Evolutionary conservation across 1,284 basidiomycete genomes (phyloP), one percentile per base, ranked within the genome.

Genomic region (Bjerkandera adusta): DNA sequence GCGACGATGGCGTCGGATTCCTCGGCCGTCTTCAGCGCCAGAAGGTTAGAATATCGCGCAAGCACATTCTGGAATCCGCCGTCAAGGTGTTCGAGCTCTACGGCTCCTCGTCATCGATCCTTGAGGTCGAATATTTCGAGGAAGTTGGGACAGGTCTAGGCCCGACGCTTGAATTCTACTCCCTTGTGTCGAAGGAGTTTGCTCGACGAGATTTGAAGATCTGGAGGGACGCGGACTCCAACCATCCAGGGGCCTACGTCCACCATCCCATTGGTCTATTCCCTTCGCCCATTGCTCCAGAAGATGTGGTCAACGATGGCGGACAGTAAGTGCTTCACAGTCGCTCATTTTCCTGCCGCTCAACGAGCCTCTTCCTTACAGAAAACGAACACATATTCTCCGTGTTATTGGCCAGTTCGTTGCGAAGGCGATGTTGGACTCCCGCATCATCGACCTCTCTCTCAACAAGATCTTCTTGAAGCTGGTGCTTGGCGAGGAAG

Each of bases 101-200:
- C 61, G 96, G 94, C 5, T 90, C 89, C 1, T 93, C 89, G 10
- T 90, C 89, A 5, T 93, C 92, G 1, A 85, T 98, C 36, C 78
- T 99, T 16, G 96, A 99, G 65, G 92, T 99, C 43, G 95, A 99
- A 67, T 99, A 98, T 73, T 98, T 98, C 64, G 94, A 97, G 62
- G 97, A 99, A 73, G 96, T 97, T 41, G 97, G 97, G 18, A 99
- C 97, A 2, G 97, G 97, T 24, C 73, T 99, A 10, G 97, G 97
- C 3, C 97, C 95, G 5, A 99, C 97, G n/a, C 76, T 99, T 27
- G 97, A 98, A 70, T 98, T 99, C 69, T 98, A 97, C 68, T 88
- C 93, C 30, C 72, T 98, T 42, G 93, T 93, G 12, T 95, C 92
- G 40, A 88, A 85, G 61, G 94, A 96, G 68, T 97, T 97, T 66